A percentile compares a stretch with the other conserved stretches of the same genome.
Evolutionary conservation across 2,329 filamentous ascomycete species (phyloP).

Genomic region (Colletotrichum sp.): DNA sequence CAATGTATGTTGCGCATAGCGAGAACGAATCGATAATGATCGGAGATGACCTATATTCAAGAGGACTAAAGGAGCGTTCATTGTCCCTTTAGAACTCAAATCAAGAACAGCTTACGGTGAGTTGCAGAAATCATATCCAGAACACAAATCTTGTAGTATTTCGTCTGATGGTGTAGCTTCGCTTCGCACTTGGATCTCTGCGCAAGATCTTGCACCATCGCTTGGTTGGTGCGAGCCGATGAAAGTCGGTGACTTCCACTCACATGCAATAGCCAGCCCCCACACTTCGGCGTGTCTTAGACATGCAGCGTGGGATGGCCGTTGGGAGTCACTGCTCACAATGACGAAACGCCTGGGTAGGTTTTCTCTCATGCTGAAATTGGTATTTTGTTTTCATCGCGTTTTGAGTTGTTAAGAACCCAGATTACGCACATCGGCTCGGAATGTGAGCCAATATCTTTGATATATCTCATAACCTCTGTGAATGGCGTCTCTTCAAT

Average conservation of each 20-base stretch:
- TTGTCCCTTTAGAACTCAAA: not conserved
- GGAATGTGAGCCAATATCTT: not conserved
- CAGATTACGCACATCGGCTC: not conserved
- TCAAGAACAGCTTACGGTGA: not conserved
- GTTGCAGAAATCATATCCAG: not conserved
- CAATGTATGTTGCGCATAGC: not conserved
- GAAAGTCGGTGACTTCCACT: not conserved
- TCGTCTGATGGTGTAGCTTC: not conserved
- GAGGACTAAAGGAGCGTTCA: accelerated
- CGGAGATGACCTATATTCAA: not conserved
- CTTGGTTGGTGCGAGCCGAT: not conserved
- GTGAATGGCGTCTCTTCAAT: not conserved
- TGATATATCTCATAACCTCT: constrained; percentile 2
- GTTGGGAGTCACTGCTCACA: not conserved
- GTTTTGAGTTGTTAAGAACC: not conserved
- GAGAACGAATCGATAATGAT: not conserved
- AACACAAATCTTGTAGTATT: not conserved
- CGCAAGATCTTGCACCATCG: not conserved
- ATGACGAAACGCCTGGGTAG: not conserved
- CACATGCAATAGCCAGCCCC: not conserved
- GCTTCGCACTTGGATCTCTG: not conserved
- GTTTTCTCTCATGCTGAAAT: not conserved
- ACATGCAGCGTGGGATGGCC: not conserved
- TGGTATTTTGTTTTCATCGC: not conserved
- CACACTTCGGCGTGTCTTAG: not conserved